These are phyloP conservation scores for Rhodotorula sphaerocarpa DNA, from an alignment of 768 basidiomycete species.

Conservation along the genomic window DNA sequence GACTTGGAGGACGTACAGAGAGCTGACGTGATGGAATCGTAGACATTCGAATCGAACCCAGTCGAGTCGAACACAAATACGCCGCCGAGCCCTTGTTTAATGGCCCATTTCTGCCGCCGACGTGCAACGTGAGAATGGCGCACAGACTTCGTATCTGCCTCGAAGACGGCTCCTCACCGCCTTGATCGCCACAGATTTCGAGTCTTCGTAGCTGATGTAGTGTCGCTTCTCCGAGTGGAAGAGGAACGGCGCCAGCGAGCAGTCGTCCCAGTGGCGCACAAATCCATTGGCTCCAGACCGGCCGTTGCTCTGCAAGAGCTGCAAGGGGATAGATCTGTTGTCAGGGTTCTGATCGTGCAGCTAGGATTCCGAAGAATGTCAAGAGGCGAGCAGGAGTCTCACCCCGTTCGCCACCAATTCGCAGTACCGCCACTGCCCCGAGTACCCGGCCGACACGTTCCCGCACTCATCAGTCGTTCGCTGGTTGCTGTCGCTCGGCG, in stretches of 20 bases:
- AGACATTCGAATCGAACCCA: conserved; percentile 1
- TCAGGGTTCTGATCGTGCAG: no score
- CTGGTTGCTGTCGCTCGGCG: conserved; percentile 19
- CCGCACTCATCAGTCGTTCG: conserved; percentile 23
- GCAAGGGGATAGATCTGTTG: background rate
- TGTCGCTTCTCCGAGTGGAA: conserved; percentile 15
- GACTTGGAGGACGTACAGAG: background rate
- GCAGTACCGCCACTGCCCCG: conserved; percentile 23
- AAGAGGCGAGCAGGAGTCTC: background rate
- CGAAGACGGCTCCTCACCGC: background rate
- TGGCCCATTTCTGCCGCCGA: background rate
- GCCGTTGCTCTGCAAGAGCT: conserved; percentile 21
- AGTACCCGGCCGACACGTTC: background rate
- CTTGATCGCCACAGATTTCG: background rate
- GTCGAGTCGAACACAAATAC: conserved; percentile 16
- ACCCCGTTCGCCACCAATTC: conserved; percentile 14
- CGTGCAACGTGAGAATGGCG: no score
- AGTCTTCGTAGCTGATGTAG: conserved; percentile 30
- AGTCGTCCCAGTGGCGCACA: conserved; percentile 20
- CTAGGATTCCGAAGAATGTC: background rate
- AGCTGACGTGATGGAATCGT: background rate
- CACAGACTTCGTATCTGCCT: no score
- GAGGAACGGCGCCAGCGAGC: conserved; percentile 30
- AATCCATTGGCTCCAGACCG: conserved; percentile 11
- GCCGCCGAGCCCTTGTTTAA: conserved; percentile 9